Percentiles rank a stretch among this genome's conserved stretches.
phyloP scores from a whole-genome alignment of 2,329 filamentous ascomycete genomes.

The Cladosporium sphaerospermum region DNA sequence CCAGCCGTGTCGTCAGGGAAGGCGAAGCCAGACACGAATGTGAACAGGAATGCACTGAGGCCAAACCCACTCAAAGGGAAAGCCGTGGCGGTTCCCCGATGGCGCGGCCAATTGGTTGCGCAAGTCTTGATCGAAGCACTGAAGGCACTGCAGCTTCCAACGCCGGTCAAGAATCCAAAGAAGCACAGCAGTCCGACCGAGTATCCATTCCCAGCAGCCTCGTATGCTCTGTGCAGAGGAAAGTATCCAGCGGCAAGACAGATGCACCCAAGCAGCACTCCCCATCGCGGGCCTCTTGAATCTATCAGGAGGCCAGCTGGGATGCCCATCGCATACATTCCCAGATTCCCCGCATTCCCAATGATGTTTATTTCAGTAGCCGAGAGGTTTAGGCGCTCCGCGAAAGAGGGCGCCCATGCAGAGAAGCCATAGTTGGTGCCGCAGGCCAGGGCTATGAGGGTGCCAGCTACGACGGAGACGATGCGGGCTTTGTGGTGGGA shows the following conservation, averaged over 20 bases:
- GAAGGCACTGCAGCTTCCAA: slow-evolving; percentile 90
- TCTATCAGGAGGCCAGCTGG: slow-evolving; percentile 87
- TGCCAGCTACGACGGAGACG: slow-evolving; percentile 78
- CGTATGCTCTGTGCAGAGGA: slow-evolving; percentile 73
- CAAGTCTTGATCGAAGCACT: slow-evolving; percentile 74
- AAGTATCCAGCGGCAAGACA: slow-evolving; percentile 76
- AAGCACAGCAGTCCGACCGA: slow-evolving; percentile 59
- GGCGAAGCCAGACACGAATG: slow-evolving; percentile 65
- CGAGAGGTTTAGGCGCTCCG: slow-evolving; percentile 75
- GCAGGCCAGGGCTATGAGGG: slow-evolving; percentile 77
- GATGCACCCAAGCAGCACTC: slow-evolving; percentile 68
- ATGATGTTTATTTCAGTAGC: slow-evolving; percentile 93
- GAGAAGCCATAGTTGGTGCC: slow-evolving; percentile 98
- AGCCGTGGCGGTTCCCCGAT: slow-evolving; percentile 87
- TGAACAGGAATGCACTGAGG: slow-evolving; percentile 94
- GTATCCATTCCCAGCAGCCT: slow-evolving; percentile 46
- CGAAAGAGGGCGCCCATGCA: slow-evolving; percentile 95
- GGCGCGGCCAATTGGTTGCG: slow-evolving; percentile 85
- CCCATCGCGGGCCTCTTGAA: slow-evolving; percentile 68
- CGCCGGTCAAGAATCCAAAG: slow-evolving; percentile 76
- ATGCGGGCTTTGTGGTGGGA: slow-evolving; percentile 46
- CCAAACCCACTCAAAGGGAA: slow-evolving; percentile 92
- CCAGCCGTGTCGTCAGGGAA: slow-evolving; percentile 78
- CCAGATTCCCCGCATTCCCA: slow-evolving; percentile 70
- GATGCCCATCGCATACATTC: slow-evolving; percentile 89